Evolutionary conservation across 257 asterid species (phyloP).

Genomic region (Catharanthus roseus): DNA sequence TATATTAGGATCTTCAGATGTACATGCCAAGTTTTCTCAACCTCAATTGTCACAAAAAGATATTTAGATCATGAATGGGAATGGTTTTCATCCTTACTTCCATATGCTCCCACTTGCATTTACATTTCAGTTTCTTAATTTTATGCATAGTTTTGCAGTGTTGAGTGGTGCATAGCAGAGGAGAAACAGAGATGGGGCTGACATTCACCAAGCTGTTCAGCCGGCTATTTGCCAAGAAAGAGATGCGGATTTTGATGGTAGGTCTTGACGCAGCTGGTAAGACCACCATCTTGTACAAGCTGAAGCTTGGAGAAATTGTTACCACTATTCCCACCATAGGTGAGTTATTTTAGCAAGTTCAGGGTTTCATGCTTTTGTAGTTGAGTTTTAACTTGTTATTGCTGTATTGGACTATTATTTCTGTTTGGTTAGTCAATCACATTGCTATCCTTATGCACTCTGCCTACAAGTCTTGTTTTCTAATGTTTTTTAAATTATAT

Average conservation of each 20-base stretch:
- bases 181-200: constrained; percentile 33
- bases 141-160: not conserved
- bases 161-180: constrained; percentile 15
- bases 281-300: constrained; percentile 39
- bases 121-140: constrained; percentile 4
- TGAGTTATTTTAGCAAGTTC: constrained; percentile 13
- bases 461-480: not conserved
- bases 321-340: constrained; percentile 40
- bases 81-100: not conserved
- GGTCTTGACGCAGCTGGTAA: constrained; percentile 45
- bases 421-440: not conserved
- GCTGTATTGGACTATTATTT: not conserved
- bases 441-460: not conserved
- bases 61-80: not conserved
- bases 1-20: not conserved
- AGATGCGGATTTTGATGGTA: constrained; percentile 40
- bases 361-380: not conserved
- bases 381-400: not conserved
- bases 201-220: constrained; percentile 37
- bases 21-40: not conserved
- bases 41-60: not conserved
- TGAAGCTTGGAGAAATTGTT: constrained; percentile 41
- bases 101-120: not conserved
- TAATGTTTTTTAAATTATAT: too few species aligned
- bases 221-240: constrained; percentile 39